Base-by-base conservation (phyloP, 2,329 filamentous ascomycete genomes). In the Fusarium pseudograminearum region DNA sequence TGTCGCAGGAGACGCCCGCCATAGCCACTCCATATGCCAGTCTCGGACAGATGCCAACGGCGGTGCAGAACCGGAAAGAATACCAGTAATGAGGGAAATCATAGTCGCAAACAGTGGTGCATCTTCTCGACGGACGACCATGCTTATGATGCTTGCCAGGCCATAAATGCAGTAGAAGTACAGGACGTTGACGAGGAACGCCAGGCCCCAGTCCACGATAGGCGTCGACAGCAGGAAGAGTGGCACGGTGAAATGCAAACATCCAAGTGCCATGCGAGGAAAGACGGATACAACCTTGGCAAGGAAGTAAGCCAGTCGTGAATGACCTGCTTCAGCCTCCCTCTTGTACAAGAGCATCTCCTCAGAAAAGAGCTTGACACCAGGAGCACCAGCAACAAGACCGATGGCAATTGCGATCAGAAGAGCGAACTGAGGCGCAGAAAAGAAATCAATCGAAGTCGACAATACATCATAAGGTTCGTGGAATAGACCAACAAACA, bases 131-230 rank as follows among this genome's bases (percentile, higher is more conserved):
- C 83, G 81, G 24, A 84, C 81, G 2, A 88, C 70, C 84, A 89
- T 87, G 59, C 82, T 85, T 18, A 88, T 75, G 31, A 80, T 77
- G 34, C 81, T 84, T 0, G 86, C 83, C 9, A 89, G 79, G 0
- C 87, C 86, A 73, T 88, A 89, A 52, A 89, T 85, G 70, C 84
- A 84, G 77, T 84, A 89, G 70, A 87, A 88, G 76, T 88, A 89
- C 12, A 84, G 64, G 46, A 88, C 70, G 58, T 88, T 88, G 9
- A 80, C 81, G 16, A 80, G 55, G 72, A 85, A 88, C 28, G 84
- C 83, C 12, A 80, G 74, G 24, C 76, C 73, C 78, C 83, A 89
- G n/a, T 74, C 72, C 20, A 88, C 86, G 24, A 83, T 77, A 2
- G 86, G 85, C 5, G 80, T 82, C 2, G 82, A 78, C 10, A 88